Percentiles rank a stretch among this genome's conserved stretches.
Conservation (phyloP, 2,329 filamentous ascomycete species). For the Aspergillus arachidicola region DNA sequence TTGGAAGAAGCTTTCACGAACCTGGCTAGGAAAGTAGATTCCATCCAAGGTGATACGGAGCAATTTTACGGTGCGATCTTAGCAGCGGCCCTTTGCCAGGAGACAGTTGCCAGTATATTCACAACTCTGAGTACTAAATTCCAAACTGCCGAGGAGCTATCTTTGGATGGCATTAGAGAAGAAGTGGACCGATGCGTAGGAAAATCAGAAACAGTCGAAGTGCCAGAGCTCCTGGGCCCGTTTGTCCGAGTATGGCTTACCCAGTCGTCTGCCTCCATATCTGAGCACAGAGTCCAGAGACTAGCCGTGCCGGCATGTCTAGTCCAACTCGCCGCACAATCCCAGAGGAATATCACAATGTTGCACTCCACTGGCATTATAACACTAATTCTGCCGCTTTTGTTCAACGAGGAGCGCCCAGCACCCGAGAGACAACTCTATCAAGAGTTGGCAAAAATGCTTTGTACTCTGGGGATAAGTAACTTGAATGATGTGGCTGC, state of each 20-base stretch:
- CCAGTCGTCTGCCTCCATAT: conserved; percentile 58
- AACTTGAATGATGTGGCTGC: conserved; percentile 80
- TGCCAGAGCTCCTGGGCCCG: conserved; percentile 41
- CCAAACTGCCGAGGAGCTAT: conserved; percentile 16
- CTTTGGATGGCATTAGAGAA: conserved; percentile 27
- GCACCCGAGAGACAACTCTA: conserved; percentile 62
- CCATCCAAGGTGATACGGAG: conserved; percentile 60
- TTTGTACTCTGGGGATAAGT: conserved; percentile 76
- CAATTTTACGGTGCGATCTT: conserved; percentile 83
- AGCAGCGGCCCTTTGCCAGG: conserved; percentile 77
- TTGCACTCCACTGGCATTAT: conserved; percentile 74
- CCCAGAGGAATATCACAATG: conserved; percentile 69
- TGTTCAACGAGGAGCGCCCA: conserved; percentile 61
- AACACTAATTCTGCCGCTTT: conserved; percentile 65
- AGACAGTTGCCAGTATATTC: conserved; percentile 71
- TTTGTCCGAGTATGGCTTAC: conserved; percentile 55
- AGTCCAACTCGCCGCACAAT: conserved; percentile 59
- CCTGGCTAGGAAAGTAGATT: conserved; percentile 62
- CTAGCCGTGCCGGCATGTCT: conserved; percentile 69
- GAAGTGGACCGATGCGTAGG: conserved; percentile 42
- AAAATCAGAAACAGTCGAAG: conserved; percentile 46
- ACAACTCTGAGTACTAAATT: conserved; percentile 39
- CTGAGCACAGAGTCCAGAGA: conserved; percentile 34
- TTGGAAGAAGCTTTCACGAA: conserved; percentile 70
- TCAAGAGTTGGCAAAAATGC: conserved; percentile 65